These are phyloP conservation scores for Lactarius sanguifluus DNA, from an alignment of 768 basidiomycete genomes.

Conservation along the genomic window DNA sequence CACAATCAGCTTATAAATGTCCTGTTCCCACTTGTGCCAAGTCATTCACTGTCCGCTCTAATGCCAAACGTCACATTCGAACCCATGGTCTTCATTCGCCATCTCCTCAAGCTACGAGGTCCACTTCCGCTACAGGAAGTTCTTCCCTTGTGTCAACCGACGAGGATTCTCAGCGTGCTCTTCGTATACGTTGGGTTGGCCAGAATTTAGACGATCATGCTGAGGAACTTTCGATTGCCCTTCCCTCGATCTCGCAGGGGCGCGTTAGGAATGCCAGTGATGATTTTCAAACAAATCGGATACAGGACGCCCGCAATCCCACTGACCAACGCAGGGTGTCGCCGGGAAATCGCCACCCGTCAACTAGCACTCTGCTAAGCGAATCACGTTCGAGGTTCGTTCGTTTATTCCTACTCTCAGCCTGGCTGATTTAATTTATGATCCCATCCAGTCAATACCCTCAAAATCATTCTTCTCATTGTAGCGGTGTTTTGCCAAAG, in stretches of 20 bases:
- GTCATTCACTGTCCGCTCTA: constrained; percentile 74
- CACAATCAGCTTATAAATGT: constrained; percentile 45
- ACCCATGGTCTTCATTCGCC: constrained; percentile 61
- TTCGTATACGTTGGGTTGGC: constrained; percentile 27
- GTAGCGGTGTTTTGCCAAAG: constrained; percentile 18
- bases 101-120: constrained; percentile 25
- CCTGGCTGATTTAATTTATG: constrained; percentile 8
- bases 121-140: constrained; percentile 4
- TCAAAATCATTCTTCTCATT: constrained; percentile 15
- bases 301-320: constrained; percentile 8
- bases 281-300: constrained; percentile 13
- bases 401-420: neutral
- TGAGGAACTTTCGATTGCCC: constrained; percentile 9
- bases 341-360: constrained; percentile 1
- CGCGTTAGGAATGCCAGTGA: constrained; percentile 1
- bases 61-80: constrained; percentile 75
- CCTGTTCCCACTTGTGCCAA: constrained; percentile 59
- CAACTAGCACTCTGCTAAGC: neutral
- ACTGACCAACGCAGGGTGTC: neutral
- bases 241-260: constrained; percentile 5
- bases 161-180: constrained; percentile 23
- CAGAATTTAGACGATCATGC: constrained; percentile 15
- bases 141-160: constrained; percentile 4
- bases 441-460: constrained; percentile 1
- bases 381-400: constrained; percentile 23